phyloP scores from a whole-genome alignment of 2,329 filamentous ascomycete species.

The Alternaria arborescens region DNA sequence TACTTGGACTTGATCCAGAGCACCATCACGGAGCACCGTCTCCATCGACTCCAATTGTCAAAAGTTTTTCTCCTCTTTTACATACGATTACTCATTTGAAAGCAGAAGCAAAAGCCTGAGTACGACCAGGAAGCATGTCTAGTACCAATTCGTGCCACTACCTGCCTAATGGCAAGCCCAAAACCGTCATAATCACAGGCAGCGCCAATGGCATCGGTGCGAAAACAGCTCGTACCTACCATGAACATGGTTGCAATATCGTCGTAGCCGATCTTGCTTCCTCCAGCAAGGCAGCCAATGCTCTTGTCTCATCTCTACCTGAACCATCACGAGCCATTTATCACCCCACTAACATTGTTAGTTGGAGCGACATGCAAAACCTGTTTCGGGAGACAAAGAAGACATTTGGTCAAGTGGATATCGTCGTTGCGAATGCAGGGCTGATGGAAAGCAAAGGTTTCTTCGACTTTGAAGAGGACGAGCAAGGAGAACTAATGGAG shows the following conservation, averaged over 20 bases:
- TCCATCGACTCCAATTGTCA: not conserved
- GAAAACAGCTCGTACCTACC: slow-evolving; percentile 50
- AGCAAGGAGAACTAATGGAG: slow-evolving; percentile 40
- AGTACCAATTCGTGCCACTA: slow-evolving; percentile 7
- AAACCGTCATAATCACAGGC: slow-evolving; percentile 54
- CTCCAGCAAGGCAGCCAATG: slow-evolving; percentile 32
- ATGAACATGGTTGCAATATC: slow-evolving; percentile 51
- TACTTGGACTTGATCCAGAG: not conserved
- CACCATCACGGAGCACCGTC: not conserved
- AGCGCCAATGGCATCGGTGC: slow-evolving; percentile 55
- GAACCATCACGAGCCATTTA: slow-evolving; percentile 46
- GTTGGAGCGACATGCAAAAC: slow-evolving; percentile 49
- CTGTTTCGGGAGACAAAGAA: slow-evolving; percentile 46
- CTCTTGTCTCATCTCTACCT: slow-evolving; percentile 39
- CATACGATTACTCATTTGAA: not conserved
- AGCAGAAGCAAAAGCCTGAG: not conserved
- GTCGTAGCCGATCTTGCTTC: slow-evolving; percentile 50
- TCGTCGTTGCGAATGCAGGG: slow-evolving; percentile 56
- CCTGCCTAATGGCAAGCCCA: slow-evolving; percentile 31
- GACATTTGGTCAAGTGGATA: slow-evolving; percentile 50
- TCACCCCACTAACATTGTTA: slow-evolving; percentile 47
- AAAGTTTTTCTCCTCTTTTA: not conserved
- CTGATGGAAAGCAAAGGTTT: slow-evolving; percentile 50
- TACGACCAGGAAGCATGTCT: not conserved
- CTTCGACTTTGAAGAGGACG: slow-evolving; percentile 45